phyloP scores from a whole-genome alignment of 2,329 filamentous ascomycete genomes.

The Cordyceps fumosorosea region DNA sequence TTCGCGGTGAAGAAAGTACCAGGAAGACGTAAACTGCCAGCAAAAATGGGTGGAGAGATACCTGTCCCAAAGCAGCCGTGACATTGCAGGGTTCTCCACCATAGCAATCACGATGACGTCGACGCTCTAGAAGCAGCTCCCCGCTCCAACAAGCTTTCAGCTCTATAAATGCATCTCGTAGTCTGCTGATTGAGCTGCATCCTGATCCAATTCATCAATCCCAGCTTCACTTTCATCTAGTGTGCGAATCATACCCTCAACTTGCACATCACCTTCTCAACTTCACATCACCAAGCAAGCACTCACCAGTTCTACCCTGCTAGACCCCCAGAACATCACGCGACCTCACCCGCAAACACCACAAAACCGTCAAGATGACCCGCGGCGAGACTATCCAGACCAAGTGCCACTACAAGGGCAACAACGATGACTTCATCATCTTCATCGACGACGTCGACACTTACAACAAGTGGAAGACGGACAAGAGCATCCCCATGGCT shows the following conservation, averaged over 20 bases:
- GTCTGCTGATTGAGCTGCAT: background rate
- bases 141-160: conserved; percentile 8
- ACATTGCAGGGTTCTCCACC: conserved; percentile 11
- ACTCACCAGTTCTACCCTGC: background rate
- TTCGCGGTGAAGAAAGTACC: background rate
- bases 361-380: conserved; percentile 47
- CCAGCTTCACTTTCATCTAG: conserved; percentile 9
- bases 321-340: conserved; percentile 16
- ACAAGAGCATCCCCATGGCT: conserved; percentile 70
- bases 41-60: background rate
- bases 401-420: conserved; percentile 84
- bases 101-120: conserved; percentile 12
- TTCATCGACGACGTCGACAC: conserved; percentile 54
- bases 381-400: conserved; percentile 63
- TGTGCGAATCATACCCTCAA: background rate
- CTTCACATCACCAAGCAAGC: conserved; percentile 9
- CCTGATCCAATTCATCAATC: background rate
- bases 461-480: conserved; percentile 74
- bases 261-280: background rate
- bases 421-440: conserved; percentile 51
- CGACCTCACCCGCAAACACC: conserved; percentile 14
- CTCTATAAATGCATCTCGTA: conserved; percentile 9
- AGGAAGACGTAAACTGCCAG: background rate
- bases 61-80: background rate
- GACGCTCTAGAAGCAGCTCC: conserved; percentile 10